phyloP scores from a whole-genome alignment of 441 rosid species.

The Adansonia gregorii region DNA sequence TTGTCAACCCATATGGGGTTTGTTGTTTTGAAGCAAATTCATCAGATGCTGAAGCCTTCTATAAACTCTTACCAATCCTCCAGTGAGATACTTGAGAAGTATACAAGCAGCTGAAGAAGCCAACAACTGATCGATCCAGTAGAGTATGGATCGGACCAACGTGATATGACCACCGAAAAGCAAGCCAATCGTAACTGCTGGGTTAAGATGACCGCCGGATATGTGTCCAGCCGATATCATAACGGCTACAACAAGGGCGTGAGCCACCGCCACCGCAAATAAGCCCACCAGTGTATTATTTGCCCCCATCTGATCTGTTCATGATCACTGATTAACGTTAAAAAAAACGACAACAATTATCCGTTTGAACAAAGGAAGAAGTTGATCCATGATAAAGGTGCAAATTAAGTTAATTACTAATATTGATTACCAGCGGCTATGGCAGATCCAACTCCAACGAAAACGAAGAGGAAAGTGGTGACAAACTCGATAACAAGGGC shows the following conservation, averaged over 20 bases:
- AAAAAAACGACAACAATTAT: neutral
- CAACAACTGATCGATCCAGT: conserved; percentile 70
- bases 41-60: neutral
- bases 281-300: conserved; percentile 56
- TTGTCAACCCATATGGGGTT: no score
- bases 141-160: conserved; percentile 70
- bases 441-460: conserved; percentile 80
- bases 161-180: conserved; percentile 78
- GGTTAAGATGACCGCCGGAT: conserved; percentile 95
- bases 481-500: conserved; percentile 80
- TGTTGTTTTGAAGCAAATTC: no score
- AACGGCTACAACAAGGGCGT: conserved; percentile 77
- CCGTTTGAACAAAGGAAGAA: neutral
- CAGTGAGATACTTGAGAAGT: conserved; percentile 80
- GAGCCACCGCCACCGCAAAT: conserved; percentile 76
- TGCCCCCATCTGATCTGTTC: conserved; percentile 53
- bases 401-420: neutral
- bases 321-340: neutral
- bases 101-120: conserved; percentile 78
- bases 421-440: conserved; percentile 58
- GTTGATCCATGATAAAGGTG: neutral
- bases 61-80: conserved; percentile 59
- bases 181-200: conserved; percentile 81
- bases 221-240: conserved; percentile 85
- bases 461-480: conserved; percentile 81